Percentiles rank a stretch among this genome's conserved stretches.
These are phyloP conservation scores for Chaetomium sp. DNA, from an alignment of 2,329 filamentous ascomycete genomes.

Conservation along the genomic window DNA sequence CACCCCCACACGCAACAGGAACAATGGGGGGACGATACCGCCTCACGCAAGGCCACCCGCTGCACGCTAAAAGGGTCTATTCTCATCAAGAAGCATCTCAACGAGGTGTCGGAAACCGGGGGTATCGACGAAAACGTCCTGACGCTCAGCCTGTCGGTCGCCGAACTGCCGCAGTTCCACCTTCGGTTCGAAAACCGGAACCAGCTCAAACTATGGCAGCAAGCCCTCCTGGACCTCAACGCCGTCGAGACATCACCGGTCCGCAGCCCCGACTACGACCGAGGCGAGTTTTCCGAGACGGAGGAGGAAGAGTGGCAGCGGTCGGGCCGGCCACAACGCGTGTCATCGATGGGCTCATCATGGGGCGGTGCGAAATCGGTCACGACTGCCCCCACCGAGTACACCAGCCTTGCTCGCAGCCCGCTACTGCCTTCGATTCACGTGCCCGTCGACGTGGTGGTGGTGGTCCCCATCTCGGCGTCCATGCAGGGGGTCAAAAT, in stretches of 20 bases:
- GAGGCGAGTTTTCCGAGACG: slow-evolving; percentile 73
- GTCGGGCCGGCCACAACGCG: slow-evolving; percentile 60
- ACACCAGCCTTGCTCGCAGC: slow-evolving; percentile 70
- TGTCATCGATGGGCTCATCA: slow-evolving; percentile 79
- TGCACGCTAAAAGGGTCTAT: slow-evolving; percentile 97
- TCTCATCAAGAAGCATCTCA: slow-evolving; percentile 95
- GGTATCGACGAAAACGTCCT: slow-evolving; percentile 77
- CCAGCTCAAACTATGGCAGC: slow-evolving; percentile 88
- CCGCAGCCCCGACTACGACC: slow-evolving; percentile 76
- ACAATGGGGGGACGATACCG: slow-evolving; percentile 66
- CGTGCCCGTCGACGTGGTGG: slow-evolving; percentile 91
- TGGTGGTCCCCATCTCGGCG: slow-evolving; percentile 94
- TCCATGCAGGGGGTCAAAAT: slow-evolving; percentile 99
- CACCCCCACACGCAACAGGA: slow-evolving; percentile 51
- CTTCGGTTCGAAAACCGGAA: slow-evolving; percentile 82
- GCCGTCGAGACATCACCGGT: slow-evolving; percentile 64
- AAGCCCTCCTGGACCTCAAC: slow-evolving; percentile 82
- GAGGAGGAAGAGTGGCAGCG: slow-evolving; percentile 89
- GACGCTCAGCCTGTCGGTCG: slow-evolving; percentile 86
- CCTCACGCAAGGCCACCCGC: slow-evolving; percentile 66
- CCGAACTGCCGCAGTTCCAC: slow-evolving; percentile 91
- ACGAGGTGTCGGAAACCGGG: slow-evolving; percentile 76
- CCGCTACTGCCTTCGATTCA: slow-evolving; percentile 64
- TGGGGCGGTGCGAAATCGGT: slow-evolving; percentile 81
- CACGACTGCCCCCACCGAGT: slow-evolving; percentile 89